Evolutionary conservation across 495 filamentous ascomycete species (phyloP), one percentile per base, ranked within the genome.

Genomic region (Tuber indicum): DNA sequence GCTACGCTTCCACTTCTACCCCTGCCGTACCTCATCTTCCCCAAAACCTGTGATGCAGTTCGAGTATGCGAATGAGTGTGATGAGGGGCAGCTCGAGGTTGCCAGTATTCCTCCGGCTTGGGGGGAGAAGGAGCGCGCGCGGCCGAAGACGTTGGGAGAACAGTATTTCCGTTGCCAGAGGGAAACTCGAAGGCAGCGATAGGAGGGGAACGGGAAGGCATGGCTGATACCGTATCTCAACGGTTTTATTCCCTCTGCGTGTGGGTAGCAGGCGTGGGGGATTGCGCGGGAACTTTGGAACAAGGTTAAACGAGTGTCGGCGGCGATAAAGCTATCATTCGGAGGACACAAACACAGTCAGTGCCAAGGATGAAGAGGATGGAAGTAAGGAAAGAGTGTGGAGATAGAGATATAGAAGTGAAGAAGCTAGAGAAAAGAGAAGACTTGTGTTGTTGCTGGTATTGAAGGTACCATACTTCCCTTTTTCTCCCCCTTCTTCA

Each of bases 11-110:
- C 83, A 32, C 79, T 76, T 74, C 82, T 79, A 47, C 75, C 76
- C 62, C 81, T 75, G 32, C 81, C 81, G 76, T 80, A 80, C 76
- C 66, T 80, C 78, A 80, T 80, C 45, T 52, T 80, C 72, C 71
- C 78, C 23, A 80, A 74, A 26, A 80, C 77, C 62, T 79, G 74
- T 3, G 78, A 80, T 73, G 79, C 70, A 21, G 74, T 80, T 66
- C 71, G 71, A 32, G 78, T 76, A 70, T 80, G 74, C 32, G 36
- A 73, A 23, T 74, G 43, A 42, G 79, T 72, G 26, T 80, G 70
- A 66, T 66, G 58, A 36, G 72, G 52, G 45, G 79, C 71, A 70
- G 70, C 71, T 52, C 78, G 78, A 74, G 78, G 78, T 66, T 80
- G 78, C 78, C 78, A 80, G 36, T 76, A 52, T 49, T 80, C 74